Evolutionary conservation across 495 filamentous ascomycete species (phyloP), one percentile per base, ranked within the genome.

Genomic region (Penicillium flavigenum): DNA sequence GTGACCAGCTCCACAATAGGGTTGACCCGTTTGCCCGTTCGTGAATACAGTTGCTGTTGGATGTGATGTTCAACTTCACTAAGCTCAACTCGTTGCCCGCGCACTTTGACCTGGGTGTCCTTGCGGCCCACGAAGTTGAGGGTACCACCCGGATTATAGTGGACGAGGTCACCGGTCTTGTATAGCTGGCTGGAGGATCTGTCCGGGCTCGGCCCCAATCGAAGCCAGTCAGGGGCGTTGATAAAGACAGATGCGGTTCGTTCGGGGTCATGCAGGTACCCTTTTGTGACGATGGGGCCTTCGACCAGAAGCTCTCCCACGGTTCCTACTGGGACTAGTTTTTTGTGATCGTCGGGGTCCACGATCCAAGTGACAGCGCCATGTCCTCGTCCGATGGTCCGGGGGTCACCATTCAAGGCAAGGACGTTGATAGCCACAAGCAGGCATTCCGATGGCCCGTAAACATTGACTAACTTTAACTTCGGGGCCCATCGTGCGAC

Each of bases 401-500:
- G n/a, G 43, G 45, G 11, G 31, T 17, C 12, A 58, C 51, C 4
- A 27, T 34, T 5, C 34, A 29, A 0, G 27, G 20, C 34, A 51
- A 50, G 7, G 55, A 47, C 2, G 53, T 57, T 16, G 41, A 29
- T 29, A 29, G 27, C 27, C 51, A 32, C 51, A 58, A 16, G 58
- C 54, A 27, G 56, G 59, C 71, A 77, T 61, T 85, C 83, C 5
- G 69, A 70, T 0, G 84, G 84, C 0, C 84, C 84, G 63, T 87
- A 87, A 4, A 71, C 77, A 52, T 83, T 82, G 45, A 81, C 62
- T 22, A 81, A 69, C 48, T 60, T 66, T 17, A 72, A 61, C n/a
- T 70, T 66, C 24, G 69, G 68, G 7, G 71, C 73, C 83, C 83
- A 85, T 17, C 61, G 64, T 6, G 60, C 51, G 16, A 80, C 61